Base-by-base conservation (phyloP, 140 eudicot species). In the Anethum foeniculum region DNA sequence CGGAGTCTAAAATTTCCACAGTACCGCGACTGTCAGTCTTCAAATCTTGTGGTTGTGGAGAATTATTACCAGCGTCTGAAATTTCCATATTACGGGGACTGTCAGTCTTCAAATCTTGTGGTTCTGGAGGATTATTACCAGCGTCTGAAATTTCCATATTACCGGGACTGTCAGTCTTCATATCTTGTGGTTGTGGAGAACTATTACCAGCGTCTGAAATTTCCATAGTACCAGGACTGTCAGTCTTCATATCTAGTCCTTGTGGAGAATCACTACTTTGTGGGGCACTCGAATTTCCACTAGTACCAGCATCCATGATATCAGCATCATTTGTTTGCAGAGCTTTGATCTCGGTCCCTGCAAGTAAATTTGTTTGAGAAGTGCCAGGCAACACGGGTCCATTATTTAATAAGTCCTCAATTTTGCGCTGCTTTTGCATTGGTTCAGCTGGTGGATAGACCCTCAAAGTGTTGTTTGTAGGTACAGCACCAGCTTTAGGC, bases 401-500 rank as follows among this genome's bases (percentile, higher is more conserved):
- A 8, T 15, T 73, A 34, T 60, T 38, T 36, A 21, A 8, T 0
- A 13, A 28, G 65, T 58, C 73, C 19, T 79, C 60, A 12, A 56
- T 12, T 79, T 89, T 86, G 12, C 9, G 76, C 52, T 85, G 90
- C 81, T 86, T 89, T 72, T 77, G 86, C 75, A 78, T 85, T 71
- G 77, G 79, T 79, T 87, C 96, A 19, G 85, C 89, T 23, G 90
- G 85, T 80, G 92, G 91, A 81, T 86, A 83, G 74, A 84, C 92
- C 82, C 89, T 88, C 81, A 83, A 79, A 52, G 82, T 80, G 84
- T 84, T 89, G 77, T 84, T 75, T 3, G 82, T 72, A 79, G 86
- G 71, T 79, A 84, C 87, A 23, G 76, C 44, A 23, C 86, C 88
- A 30, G 76, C 56, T 87, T 92, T 93, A 44, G 83, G 85, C n/a